These are phyloP conservation scores for Boletellus deceptivus DNA, from an alignment of 1,284 basidiomycete species.

Conservation along the genomic window DNA sequence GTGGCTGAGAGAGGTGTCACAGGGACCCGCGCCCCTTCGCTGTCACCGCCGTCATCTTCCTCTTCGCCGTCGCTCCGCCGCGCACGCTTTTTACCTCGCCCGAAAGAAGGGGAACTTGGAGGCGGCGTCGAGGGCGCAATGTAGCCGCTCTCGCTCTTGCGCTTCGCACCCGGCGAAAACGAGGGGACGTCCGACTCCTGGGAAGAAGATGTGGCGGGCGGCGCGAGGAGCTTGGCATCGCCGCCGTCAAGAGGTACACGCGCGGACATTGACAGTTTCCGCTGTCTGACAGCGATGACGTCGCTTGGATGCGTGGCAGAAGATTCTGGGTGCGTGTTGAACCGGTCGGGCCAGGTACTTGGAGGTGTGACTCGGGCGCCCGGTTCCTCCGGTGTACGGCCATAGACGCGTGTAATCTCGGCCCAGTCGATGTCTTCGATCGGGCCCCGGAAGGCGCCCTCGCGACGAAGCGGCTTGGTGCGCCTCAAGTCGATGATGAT, in stretches of 20 bases:
- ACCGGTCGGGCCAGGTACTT: slow-evolving; percentile 10
- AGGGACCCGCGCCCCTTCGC: too few relatives aligned
- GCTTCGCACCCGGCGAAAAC: too few relatives aligned
- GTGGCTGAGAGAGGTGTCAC: too few relatives aligned
- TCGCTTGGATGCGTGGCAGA: too few relatives aligned
- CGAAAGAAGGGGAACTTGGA: slow-evolving; percentile 4
- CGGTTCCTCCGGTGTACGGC: slow-evolving; percentile 10
- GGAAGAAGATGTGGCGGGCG: too few relatives aligned
- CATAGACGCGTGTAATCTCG: slow-evolving; percentile 8
- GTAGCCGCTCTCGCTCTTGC: too few relatives aligned
- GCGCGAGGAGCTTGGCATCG: too few relatives aligned
- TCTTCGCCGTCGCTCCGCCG: slow-evolving; percentile 11
- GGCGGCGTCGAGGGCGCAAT: slow-evolving; percentile 1
- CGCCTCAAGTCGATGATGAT: slow-evolving; percentile 15
- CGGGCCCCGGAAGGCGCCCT: slow-evolving; percentile 22
- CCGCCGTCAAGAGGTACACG: background rate
- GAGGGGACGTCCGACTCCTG: too few relatives aligned
- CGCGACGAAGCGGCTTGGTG: slow-evolving; percentile 15
- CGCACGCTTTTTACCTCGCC: slow-evolving; percentile 19
- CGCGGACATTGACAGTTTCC: background rate
- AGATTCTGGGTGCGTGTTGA: background rate
- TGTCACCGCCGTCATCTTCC: background rate
- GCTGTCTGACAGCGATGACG: slow-evolving; percentile 3
- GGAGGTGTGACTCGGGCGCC: background rate
- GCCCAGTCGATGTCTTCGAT: slow-evolving; percentile 16